Percentiles rank a stretch among this genome's conserved stretches.
These are phyloP conservation scores for Wickerhamiella azyma DNA, from an alignment of 805 yeast genomes.

Conservation along the genomic window DNA sequence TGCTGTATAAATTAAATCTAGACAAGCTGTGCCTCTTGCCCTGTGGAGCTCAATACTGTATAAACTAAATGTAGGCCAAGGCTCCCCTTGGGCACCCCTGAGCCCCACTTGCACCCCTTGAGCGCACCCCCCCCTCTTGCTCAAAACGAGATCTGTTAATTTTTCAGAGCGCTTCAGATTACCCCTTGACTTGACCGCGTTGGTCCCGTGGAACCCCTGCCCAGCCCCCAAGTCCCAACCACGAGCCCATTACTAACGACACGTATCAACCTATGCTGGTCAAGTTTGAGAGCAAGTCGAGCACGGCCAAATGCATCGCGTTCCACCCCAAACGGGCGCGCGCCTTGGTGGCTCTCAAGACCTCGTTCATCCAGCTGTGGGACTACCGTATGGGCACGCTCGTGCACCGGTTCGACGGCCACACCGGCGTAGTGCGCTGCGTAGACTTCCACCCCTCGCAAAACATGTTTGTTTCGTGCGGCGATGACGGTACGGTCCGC, in stretches of 20 bases:
- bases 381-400: slow-evolving; percentile 98
- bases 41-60: too few relatives aligned
- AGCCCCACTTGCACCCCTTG: too few relatives aligned
- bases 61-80: too few relatives aligned
- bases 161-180: too few relatives aligned
- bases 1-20: too few relatives aligned
- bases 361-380: slow-evolving; percentile 99
- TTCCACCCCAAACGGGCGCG: slow-evolving; percentile 93
- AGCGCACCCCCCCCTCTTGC: too few relatives aligned
- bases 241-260: background rate
- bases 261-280: slow-evolving; percentile 17
- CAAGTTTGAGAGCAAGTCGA: slow-evolving; percentile 90
- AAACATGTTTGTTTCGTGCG: slow-evolving; percentile 92
- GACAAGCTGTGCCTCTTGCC: too few relatives aligned
- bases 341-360: slow-evolving; percentile 87
- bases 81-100: too few relatives aligned
- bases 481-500: slow-evolving; percentile 89
- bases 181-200: too few relatives aligned
- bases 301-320: slow-evolving; percentile 95
- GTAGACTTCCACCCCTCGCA: slow-evolving; percentile 96
- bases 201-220: too few relatives aligned
- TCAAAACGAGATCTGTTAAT: too few relatives aligned
- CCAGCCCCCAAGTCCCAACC: too few relatives aligned
- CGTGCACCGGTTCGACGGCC: slow-evolving; percentile 93
- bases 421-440: slow-evolving; percentile 94